These are phyloP conservation scores for Ceratocystis variospora DNA, from an alignment of 2,329 filamentous ascomycete species.

Conservation along the genomic window DNA sequence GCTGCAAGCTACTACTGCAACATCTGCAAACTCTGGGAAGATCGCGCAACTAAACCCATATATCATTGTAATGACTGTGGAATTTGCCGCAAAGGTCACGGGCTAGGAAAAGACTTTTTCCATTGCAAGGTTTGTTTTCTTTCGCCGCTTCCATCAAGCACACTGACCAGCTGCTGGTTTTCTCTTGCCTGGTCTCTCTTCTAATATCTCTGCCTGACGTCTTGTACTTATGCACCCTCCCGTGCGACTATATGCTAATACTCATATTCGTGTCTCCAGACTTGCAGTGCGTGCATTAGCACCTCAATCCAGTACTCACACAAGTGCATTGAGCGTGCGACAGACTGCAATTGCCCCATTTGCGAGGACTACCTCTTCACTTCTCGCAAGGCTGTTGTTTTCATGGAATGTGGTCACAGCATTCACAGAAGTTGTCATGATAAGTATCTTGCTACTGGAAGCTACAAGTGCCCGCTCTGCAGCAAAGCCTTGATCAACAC, in stretches of 20 bases:
- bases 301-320: slow-evolving; percentile 75
- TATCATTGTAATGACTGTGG: slow-evolving; percentile 96
- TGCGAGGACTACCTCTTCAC: slow-evolving; percentile 96
- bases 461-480: slow-evolving; percentile 94
- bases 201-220: neutral
- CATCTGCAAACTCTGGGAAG: slow-evolving; percentile 94
- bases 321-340: slow-evolving; percentile 86
- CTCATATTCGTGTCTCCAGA: slow-evolving; percentile 33
- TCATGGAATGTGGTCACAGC: slow-evolving; percentile 91
- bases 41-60: slow-evolving; percentile 77
- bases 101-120: slow-evolving; percentile 90
- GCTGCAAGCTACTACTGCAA: slow-evolving; percentile 85
- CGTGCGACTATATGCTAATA: slow-evolving; percentile 18
- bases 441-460: slow-evolving; percentile 63
- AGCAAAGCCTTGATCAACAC: slow-evolving; percentile 95
- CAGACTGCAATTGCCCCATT: slow-evolving; percentile 91
- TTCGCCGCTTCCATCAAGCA: neutral
- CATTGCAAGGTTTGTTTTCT: slow-evolving; percentile 70
- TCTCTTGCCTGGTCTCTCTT: neutral
- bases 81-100: slow-evolving; percentile 81
- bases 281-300: slow-evolving; percentile 85
- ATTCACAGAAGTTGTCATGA: slow-evolving; percentile 85
- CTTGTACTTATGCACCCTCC: neutral
- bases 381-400: slow-evolving; percentile 74
- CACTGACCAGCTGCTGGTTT: neutral